Percentiles rank a stretch among this genome's conserved stretches.
These are phyloP conservation scores for Ustilago xerochloae DNA, from an alignment of 1,284 basidiomycete genomes.

Conservation along the genomic window DNA sequence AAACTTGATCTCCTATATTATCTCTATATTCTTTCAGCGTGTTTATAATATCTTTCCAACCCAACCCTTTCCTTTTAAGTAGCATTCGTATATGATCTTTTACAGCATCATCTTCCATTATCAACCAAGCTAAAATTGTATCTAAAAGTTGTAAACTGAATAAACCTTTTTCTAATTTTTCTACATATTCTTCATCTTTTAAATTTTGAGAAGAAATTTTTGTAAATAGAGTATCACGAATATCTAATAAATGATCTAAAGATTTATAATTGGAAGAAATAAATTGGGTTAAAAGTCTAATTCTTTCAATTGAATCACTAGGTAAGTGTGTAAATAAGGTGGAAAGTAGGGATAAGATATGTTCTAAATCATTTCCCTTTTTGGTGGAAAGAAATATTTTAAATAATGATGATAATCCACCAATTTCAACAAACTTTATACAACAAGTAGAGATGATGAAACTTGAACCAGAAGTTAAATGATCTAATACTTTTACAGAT, in stretches of 20 bases:
- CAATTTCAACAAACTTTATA: slow-evolving; percentile 77
- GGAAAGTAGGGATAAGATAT: slow-evolving; percentile 86
- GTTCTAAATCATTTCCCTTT: slow-evolving; percentile 76
- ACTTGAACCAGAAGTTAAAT: slow-evolving; percentile 86
- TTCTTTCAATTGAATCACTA: slow-evolving; percentile 83
- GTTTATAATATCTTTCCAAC: slow-evolving; percentile 20
- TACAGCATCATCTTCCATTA: slow-evolving; percentile 94
- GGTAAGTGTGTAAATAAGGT: slow-evolving; percentile 88
- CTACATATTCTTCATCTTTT: slow-evolving; percentile 84
- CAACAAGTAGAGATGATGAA: too few species aligned
- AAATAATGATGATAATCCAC: slow-evolving; percentile 89
- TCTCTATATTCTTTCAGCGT: slow-evolving; percentile 54
- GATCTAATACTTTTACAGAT: slow-evolving; percentile 80
- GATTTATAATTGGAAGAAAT: slow-evolving; percentile 92
- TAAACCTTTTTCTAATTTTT: slow-evolving; percentile 84
- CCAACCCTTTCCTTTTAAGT: slow-evolving; percentile 23
- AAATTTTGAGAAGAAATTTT: too few species aligned
- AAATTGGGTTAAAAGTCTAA: slow-evolving; percentile 90
- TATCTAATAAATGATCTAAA: slow-evolving; percentile 88
- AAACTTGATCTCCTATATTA: slow-evolving; percentile 56
- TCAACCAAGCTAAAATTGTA: slow-evolving; percentile 92
- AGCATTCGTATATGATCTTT: slow-evolving; percentile 45
- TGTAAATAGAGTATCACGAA: slow-evolving; percentile 81
- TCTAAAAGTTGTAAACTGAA: slow-evolving; percentile 90
- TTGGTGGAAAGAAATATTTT: slow-evolving; percentile 64